Evolutionary conservation across 2,329 filamentous ascomycete species (phyloP).

Genomic region (Chrysosporium queenslandicum): DNA sequence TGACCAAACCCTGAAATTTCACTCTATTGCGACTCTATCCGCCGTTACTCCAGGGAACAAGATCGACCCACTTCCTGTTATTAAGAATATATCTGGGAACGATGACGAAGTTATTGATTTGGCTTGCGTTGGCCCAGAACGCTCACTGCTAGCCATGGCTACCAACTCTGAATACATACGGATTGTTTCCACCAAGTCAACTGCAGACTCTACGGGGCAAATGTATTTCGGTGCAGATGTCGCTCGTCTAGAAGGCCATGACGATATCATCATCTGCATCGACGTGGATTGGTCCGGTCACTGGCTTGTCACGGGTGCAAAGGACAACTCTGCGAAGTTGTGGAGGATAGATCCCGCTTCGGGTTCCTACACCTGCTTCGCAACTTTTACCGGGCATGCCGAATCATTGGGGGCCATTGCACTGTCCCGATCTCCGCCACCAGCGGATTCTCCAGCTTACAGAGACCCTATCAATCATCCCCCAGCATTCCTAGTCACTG

Average conservation of each 20-base stretch:
- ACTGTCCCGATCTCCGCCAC: constrained; percentile 60
- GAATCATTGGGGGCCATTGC: constrained; percentile 88
- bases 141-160: constrained; percentile 74
- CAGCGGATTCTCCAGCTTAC: constrained; percentile 58
- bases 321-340: constrained; percentile 86
- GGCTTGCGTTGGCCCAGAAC: constrained; percentile 70
- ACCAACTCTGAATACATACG: constrained; percentile 93
- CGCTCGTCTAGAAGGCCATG: constrained; percentile 74
- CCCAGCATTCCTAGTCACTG: constrained; percentile 76
- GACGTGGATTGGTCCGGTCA: constrained; percentile 95
- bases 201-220: constrained; percentile 31
- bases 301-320: constrained; percentile 92
- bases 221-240: constrained; percentile 84
- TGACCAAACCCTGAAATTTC: constrained; percentile 77
- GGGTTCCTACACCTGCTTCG: constrained; percentile 67
- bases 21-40: constrained; percentile 42
- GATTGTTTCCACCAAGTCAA: constrained; percentile 54
- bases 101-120: constrained; percentile 97
- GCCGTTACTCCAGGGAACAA: constrained; percentile 32
- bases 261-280: constrained; percentile 90
- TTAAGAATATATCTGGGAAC: constrained; percentile 81
- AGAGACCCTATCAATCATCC: constrained; percentile 67
- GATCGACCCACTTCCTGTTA: constrained; percentile 50
- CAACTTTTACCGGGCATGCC: constrained; percentile 79
- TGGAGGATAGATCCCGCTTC: constrained; percentile 76